Base-by-base conservation (phyloP, 345 rosid genomes). In the Clausena lansium region DNA sequence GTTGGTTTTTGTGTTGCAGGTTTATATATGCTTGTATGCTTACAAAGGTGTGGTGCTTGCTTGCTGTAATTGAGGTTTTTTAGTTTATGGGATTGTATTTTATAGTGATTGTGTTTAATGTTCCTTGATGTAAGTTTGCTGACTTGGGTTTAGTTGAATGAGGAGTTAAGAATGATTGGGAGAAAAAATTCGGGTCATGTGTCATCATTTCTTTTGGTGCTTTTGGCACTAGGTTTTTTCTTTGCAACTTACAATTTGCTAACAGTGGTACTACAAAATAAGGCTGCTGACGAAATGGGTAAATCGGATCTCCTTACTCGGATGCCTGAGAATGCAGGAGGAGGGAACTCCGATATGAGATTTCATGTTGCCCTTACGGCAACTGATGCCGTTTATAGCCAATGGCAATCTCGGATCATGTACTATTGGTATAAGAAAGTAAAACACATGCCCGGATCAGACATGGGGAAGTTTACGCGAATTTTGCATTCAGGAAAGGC, bases 331-430 rank as follows among this genome's bases (percentile, higher is more conserved):
- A 76, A 71, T 57, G 76, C 67, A 55, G 38, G 14, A 35, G 38
- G 10, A 30, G 81, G 80, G 50, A 66, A 58, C 20, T 69, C 81
- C 22, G 69, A 79, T 75, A 66, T 28, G 24, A 88, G 76, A 60
- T 92, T 74, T 67, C 97, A 92, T 82, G 91, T 92, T 79, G 94
- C 93, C 45, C 83, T 92, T 57, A 90, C 94, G 0, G 94, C 94
- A 67, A 89, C 94, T 7, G 89, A 81, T 84, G 83, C 93, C 57
- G 82, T 90, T 8, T 92, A 92, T 78, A 92, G 94, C 81, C 88
- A 92, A 78, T 92, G 97, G 97, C 97, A 92, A 81, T 90, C 91
- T 80, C 87, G 92, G 74, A 87, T 92, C 35, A 92, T 90, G 94
- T 88, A 88, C 65, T 92, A 90, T 57, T 92, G 94, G 94, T 92